phyloP scores from a whole-genome alignment of 1,139 yeast genomes.

The Taphrina deformans region DNA sequence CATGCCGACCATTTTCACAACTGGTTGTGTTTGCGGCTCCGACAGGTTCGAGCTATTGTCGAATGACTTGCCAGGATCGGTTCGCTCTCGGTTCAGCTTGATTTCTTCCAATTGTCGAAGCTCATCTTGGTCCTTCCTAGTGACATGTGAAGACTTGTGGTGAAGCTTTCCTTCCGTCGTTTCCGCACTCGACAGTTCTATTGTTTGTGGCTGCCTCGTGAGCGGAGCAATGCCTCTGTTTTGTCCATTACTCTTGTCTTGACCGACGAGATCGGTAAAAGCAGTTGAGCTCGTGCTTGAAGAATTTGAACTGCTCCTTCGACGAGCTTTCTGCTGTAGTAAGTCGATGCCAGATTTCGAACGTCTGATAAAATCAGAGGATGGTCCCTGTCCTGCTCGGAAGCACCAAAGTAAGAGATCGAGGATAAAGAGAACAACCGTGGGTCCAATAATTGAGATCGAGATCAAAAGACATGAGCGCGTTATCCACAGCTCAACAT shows the following conservation, averaged over 20 bases:
- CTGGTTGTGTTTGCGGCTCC: neutral
- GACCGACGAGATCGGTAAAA: neutral
- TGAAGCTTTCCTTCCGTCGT: too few relatives aligned
- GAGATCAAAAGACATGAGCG: constrained; percentile 11
- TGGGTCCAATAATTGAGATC: constrained; percentile 22
- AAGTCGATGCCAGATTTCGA: constrained; percentile 8
- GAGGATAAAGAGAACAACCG: constrained; percentile 13
- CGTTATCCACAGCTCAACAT: constrained; percentile 24
- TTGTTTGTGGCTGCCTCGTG: neutral
- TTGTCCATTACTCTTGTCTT: neutral
- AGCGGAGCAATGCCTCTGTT: neutral
- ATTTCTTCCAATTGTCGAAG: neutral
- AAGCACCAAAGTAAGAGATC: constrained; percentile 30
- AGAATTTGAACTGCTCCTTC: constrained; percentile 9
- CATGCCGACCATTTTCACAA: neutral
- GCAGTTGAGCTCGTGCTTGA: neutral
- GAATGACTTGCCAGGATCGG: neutral
- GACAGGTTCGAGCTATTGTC: neutral
- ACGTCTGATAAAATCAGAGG: constrained; percentile 3
- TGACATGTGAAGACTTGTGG: too few relatives aligned
- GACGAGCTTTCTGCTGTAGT: constrained; percentile 15
- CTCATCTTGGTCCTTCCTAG: neutral
- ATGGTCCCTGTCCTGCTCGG: constrained; percentile 21
- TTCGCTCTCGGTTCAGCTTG: neutral
- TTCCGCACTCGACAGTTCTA: too few relatives aligned